Percentiles rank a stretch among this genome's conserved stretches.
phyloP scores from a whole-genome alignment of 2,329 filamentous ascomycete species.

The Drechslerella dactyloides region DNA sequence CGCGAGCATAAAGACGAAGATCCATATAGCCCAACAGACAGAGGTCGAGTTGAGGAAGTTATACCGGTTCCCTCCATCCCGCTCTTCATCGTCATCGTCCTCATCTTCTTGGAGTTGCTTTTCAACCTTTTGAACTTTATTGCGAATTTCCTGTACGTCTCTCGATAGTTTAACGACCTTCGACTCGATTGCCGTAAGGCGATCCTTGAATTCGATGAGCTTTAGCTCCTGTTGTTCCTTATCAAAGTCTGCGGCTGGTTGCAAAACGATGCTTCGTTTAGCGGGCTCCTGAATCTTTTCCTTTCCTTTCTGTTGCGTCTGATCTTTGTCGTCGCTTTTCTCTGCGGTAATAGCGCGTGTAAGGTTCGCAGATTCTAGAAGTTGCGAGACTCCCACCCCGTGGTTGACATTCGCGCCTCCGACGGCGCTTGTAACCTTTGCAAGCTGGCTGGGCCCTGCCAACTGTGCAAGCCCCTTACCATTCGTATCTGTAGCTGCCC shows the following conservation, averaged over 20 bases:
- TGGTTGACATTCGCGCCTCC: too few species aligned
- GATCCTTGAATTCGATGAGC: not conserved
- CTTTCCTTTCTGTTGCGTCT: too few species aligned
- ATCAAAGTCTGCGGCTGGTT: not conserved
- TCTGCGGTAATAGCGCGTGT: not conserved
- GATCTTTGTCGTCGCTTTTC: not conserved
- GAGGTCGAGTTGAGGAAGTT: too few species aligned
- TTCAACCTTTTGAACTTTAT: not conserved
- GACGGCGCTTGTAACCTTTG: too few species aligned
- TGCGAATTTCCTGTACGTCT: not conserved
- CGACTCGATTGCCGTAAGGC: not conserved
- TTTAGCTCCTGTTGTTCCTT: constrained; percentile 9
- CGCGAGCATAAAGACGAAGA: not conserved
- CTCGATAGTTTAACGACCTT: not conserved
- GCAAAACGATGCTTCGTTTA: not conserved
- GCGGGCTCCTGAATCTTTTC: too few species aligned
- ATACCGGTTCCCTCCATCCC: too few species aligned
- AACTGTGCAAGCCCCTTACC: too few species aligned
- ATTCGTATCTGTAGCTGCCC: too few species aligned
- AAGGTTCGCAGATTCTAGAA: too few species aligned
- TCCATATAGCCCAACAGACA: not conserved
- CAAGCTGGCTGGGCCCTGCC: too few species aligned
- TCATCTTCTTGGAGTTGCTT: not conserved
- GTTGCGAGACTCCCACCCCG: too few species aligned
- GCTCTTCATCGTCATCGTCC: too few species aligned